phyloP scores from a whole-genome alignment of 2,329 filamentous ascomycete species.

The Triangularia setosa region DNA sequence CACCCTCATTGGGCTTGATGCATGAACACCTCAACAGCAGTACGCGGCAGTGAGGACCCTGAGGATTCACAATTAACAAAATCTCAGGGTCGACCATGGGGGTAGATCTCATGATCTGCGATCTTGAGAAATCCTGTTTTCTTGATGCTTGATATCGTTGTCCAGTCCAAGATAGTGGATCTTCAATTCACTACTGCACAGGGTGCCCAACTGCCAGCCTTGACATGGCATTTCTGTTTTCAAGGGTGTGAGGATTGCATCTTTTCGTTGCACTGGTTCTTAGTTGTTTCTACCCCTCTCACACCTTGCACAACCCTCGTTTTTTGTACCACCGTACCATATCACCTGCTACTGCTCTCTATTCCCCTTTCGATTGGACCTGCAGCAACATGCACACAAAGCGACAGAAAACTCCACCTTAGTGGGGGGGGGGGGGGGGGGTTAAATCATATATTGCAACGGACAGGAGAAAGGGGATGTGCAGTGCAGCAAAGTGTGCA shows the following conservation, averaged over 20 bases:
- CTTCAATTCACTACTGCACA: not conserved
- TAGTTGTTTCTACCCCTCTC: not conserved
- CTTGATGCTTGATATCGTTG: not conserved
- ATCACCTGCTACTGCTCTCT: not conserved
- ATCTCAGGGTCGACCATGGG: not conserved
- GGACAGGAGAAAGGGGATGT: not conserved
- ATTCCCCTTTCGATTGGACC: not conserved
- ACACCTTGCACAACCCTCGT: not conserved
- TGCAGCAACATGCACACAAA: not conserved
- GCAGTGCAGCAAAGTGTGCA: not conserved
- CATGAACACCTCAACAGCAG: not conserved
- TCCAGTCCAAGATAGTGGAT: not conserved
- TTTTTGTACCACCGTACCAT: not conserved
- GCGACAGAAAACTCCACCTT: not conserved
- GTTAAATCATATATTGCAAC: not conserved
- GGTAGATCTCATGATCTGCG: not conserved
- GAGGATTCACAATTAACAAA: not conserved
- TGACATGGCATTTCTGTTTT: not conserved
- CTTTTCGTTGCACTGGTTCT: not conserved
- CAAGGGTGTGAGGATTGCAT: not conserved
- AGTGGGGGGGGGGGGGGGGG: not conserved
- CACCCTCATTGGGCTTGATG: not conserved
- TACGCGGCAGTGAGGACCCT: not conserved
- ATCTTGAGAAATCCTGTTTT: not conserved
- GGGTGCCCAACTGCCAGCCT: not conserved